These are phyloP conservation scores for Trichoderma asperellum DNA, from an alignment of 2,329 filamentous ascomycete species.

Conservation along the genomic window DNA sequence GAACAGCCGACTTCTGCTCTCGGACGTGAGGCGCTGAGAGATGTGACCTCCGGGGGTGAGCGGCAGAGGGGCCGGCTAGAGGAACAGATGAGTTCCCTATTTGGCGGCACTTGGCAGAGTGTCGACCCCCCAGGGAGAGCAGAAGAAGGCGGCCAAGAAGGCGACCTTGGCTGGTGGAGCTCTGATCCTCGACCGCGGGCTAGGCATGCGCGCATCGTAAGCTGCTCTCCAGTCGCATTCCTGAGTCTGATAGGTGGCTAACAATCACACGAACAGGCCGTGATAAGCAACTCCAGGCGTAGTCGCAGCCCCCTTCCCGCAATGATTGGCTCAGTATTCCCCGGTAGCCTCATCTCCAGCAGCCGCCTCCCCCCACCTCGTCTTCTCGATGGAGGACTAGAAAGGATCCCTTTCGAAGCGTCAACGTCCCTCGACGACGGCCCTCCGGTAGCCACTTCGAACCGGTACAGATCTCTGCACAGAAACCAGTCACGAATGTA, in stretches of 20 bases:
- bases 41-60: slow-evolving; percentile 34
- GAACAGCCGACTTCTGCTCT: slow-evolving; percentile 4
- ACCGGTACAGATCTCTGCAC: not conserved
- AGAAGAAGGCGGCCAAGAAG: slow-evolving; percentile 26
- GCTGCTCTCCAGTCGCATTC: slow-evolving; percentile 14
- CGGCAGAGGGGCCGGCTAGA: slow-evolving; percentile 37
- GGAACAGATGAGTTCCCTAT: slow-evolving; percentile 37
- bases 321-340: not conserved
- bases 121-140: slow-evolving; percentile 28
- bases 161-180: slow-evolving; percentile 36
- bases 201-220: slow-evolving; percentile 35
- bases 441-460: not conserved
- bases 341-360: not conserved
- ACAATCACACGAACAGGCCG: slow-evolving; percentile 24
- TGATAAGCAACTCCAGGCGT: slow-evolving; percentile 5
- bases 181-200: slow-evolving; percentile 33
- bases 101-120: slow-evolving; percentile 32
- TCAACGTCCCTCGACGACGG: slow-evolving; percentile 9
- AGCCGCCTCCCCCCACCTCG: not conserved
- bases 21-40: slow-evolving; percentile 32
- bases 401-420: slow-evolving; percentile 9
- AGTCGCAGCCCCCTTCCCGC: not conserved
- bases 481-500: slow-evolving; percentile 17
- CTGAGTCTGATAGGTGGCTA: not conserved
- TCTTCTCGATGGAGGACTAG: not conserved